Evolutionary conservation across 331 rosid species (phyloP).

Genomic region (Stylosanthes scabra): DNA sequence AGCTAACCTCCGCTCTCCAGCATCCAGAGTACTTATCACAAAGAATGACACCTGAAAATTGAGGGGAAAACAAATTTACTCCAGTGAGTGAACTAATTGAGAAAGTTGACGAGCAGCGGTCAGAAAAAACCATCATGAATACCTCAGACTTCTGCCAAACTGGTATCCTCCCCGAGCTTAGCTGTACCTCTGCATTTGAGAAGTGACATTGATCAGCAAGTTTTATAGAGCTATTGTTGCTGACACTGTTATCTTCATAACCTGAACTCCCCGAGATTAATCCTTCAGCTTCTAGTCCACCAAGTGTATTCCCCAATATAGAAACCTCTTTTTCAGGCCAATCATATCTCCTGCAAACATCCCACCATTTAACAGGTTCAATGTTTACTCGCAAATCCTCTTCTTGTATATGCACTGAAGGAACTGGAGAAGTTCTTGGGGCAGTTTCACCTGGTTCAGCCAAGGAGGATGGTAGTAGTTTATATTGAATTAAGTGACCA

Average conservation of each 20-base stretch:
- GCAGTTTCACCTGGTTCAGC: slow-evolving; percentile 63
- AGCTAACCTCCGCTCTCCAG: slow-evolving; percentile 42
- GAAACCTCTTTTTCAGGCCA: slow-evolving; percentile 86
- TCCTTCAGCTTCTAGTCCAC: slow-evolving; percentile 50
- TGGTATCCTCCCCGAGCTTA: slow-evolving; percentile 81
- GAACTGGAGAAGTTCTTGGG: slow-evolving; percentile 49
- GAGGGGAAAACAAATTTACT: slow-evolving; percentile 31
- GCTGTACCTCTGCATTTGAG: slow-evolving; percentile 83
- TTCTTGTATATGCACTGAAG: slow-evolving; percentile 68
- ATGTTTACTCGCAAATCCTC: slow-evolving; percentile 84
- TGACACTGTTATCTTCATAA: slow-evolving; percentile 49
- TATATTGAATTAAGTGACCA: slow-evolving; percentile 79
- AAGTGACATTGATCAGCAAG: slow-evolving; percentile 61
- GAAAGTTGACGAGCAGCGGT: slow-evolving; percentile 31
- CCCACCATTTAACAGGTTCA: slow-evolving; percentile 93
- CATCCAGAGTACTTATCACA: slow-evolving; percentile 58
- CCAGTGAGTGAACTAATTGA: slow-evolving; percentile 34
- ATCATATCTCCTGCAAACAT: slow-evolving; percentile 78
- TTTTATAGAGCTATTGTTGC: slow-evolving; percentile 49
- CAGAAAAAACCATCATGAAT: slow-evolving; percentile 38
- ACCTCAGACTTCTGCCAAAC: slow-evolving; percentile 90
- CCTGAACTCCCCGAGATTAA: slow-evolving; percentile 56
- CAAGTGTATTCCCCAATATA: slow-evolving; percentile 52
- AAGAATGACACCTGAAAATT: slow-evolving; percentile 68
- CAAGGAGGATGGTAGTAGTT: slow-evolving; percentile 68